Percentiles rank a stretch among this genome's conserved stretches.
These are phyloP conservation scores for Alternaria brassicicola DNA, from an alignment of 2,329 filamentous ascomycete species.

Conservation along the genomic window DNA sequence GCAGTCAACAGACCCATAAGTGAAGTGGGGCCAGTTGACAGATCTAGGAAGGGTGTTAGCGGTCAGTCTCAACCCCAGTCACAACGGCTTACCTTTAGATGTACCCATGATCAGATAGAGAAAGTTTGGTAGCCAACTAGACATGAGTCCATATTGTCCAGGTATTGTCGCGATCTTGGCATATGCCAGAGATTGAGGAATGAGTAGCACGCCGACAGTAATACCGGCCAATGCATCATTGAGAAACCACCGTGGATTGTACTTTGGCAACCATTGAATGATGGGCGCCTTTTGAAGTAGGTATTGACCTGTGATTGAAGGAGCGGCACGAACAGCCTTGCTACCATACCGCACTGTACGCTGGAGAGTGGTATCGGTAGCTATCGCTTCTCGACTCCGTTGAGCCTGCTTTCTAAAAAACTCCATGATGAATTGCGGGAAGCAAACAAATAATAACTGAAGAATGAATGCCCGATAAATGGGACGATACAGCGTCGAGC, in stretches of 20 bases:
- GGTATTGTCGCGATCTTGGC: slow-evolving; percentile 90
- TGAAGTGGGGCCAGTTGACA: slow-evolving; percentile 69
- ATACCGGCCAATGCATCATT: slow-evolving; percentile 68
- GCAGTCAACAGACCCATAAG: slow-evolving; percentile 68
- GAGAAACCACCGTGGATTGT: slow-evolving; percentile 65
- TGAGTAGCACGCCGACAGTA: slow-evolving; percentile 77
- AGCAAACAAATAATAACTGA: neutral
- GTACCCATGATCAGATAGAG: slow-evolving; percentile 96
- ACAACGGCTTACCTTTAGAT: slow-evolving; percentile 36
- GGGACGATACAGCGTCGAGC: neutral
- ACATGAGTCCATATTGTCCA: slow-evolving; percentile 82
- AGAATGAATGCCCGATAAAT: neutral
- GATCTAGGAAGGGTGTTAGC: slow-evolving; percentile 60
- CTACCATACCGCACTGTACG: slow-evolving; percentile 37
- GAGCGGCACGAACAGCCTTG: slow-evolving; percentile 51
- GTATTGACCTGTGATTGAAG: slow-evolving; percentile 62
- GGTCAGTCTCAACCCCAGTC: neutral
- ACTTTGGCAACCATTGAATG: slow-evolving; percentile 66
- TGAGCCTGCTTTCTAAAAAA: slow-evolving; percentile 24
- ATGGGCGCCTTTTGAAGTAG: slow-evolving; percentile 66
- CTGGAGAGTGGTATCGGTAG: slow-evolving; percentile 37
- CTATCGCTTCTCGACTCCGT: slow-evolving; percentile 25
- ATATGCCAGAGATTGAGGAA: slow-evolving; percentile 95
- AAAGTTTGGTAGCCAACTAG: slow-evolving; percentile 96
- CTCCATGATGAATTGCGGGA: slow-evolving; percentile 25